Conservation (phyloP, 257 asterid genomes). For the Solanum arcanum region DNA sequence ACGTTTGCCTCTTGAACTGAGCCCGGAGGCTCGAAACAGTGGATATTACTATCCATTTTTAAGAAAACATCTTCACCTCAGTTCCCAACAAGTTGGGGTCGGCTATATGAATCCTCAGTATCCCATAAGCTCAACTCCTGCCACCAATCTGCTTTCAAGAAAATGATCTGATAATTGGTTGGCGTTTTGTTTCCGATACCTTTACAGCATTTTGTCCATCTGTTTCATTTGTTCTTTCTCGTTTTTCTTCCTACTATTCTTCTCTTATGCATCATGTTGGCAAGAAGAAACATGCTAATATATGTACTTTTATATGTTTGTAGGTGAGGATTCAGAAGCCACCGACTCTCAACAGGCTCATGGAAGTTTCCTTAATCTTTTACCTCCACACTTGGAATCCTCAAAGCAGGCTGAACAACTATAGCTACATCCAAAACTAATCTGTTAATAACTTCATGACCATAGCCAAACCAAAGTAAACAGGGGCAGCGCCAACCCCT, state of each 20-base stretch:
- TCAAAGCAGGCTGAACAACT: conserved; percentile 32
- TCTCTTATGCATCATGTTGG: background rate
- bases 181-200: background rate
- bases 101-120: background rate
- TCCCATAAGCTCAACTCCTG: background rate
- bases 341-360: conserved; percentile 46
- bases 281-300: background rate
- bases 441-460: conserved; percentile 29
- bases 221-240: background rate
- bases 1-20: background rate
- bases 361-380: conserved; percentile 64
- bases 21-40: background rate
- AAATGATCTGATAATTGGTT: background rate
- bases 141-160: background rate
- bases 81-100: background rate
- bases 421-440: conserved; percentile 10
- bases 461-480: conserved; percentile 14
- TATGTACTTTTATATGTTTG: background rate
- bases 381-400: conserved; percentile 52
- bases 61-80: background rate
- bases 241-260: background rate
- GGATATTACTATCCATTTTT: background rate
- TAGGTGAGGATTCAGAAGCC: conserved; percentile 69
- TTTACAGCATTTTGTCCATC: background rate
- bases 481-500: conserved; percentile 6